Evolutionary conservation across 2,329 filamentous ascomycete genomes (phyloP).

Genomic region (Penicillium sp.): DNA sequence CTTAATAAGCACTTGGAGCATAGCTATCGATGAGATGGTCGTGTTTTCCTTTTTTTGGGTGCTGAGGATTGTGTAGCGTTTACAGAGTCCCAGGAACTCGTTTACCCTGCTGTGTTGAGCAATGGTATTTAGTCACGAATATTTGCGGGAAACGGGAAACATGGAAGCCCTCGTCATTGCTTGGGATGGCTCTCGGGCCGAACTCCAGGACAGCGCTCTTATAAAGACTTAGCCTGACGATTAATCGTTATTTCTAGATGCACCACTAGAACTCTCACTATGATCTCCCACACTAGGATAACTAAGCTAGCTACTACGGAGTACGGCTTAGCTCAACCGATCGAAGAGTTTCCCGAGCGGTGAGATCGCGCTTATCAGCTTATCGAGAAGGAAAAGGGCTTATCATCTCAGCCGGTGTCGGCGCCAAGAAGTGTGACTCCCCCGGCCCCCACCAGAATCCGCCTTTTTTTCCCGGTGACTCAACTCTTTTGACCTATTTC

Average conservation of each 20-base stretch:
- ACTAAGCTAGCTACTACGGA: neutral
- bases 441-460: constrained; percentile 29
- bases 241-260: neutral
- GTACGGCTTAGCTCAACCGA: neutral
- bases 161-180: neutral
- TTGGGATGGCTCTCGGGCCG: neutral
- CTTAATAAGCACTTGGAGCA: neutral
- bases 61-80: neutral
- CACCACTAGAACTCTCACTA: no score
- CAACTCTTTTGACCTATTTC: constrained; percentile 22
- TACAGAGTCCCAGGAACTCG: neutral
- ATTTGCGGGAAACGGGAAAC: neutral
- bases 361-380: constrained; percentile 25
- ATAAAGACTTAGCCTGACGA: neutral
- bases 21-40: neutral
- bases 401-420: constrained; percentile 27
- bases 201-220: neutral
- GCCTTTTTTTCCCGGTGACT: constrained; percentile 30
- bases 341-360: constrained; percentile 2
- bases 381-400: constrained; percentile 18
- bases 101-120: neutral
- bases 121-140: neutral
- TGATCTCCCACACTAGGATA: neutral
- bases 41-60: neutral
- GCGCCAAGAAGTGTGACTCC: constrained; percentile 30